Percentiles rank a stretch among this genome's conserved stretches.
phyloP scores from a whole-genome alignment of 352 stramenopile species.

The Globisporangium nodosum region DNA sequence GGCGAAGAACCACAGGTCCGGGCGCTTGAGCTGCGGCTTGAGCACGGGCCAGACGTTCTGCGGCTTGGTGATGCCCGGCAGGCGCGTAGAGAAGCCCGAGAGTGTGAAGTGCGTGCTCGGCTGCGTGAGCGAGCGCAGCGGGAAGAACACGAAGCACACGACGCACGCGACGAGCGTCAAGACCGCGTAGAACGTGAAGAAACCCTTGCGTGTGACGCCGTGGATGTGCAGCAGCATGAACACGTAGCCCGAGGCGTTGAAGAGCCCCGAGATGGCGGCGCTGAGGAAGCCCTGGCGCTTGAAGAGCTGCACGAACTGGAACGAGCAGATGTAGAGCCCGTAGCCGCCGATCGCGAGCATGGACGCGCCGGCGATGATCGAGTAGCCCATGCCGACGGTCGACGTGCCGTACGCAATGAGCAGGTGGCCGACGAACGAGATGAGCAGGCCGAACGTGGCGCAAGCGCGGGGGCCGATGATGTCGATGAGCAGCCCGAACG shows the following conservation, averaged over 20 bases:
- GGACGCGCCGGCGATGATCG: conserved; percentile 38
- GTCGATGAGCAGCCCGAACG: conserved; percentile 40
- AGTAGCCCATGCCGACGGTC: conserved; percentile 20
- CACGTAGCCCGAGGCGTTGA: conserved; percentile 48
- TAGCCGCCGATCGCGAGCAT: conserved; percentile 40
- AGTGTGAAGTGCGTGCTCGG: conserved; percentile 12
- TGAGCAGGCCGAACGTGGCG: conserved; percentile 24
- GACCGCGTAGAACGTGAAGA: conserved; percentile 36
- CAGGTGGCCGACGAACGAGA: conserved; percentile 41
- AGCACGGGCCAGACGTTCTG: conserved; percentile 15
- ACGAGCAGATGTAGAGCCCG: conserved; percentile 35
- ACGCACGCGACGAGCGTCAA: conserved; percentile 15
- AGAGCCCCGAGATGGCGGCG: conserved; percentile 38
- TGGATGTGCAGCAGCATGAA: conserved; percentile 41
- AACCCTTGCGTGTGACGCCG: conserved; percentile 28
- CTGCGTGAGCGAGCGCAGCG: conserved; percentile 15
- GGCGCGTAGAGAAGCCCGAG: conserved; percentile 17
- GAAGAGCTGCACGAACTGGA: conserved; percentile 47
- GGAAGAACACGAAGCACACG: conserved; percentile 23
- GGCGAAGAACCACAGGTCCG: conserved; percentile 23
- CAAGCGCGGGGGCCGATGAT: conserved; percentile 33
- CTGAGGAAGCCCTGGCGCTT: conserved; percentile 32
- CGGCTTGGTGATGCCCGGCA: conserved; percentile 12
- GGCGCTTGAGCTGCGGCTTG: conserved; percentile 14
- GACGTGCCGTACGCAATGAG: conserved; percentile 37